Base-by-base conservation (phyloP, 495 filamentous ascomycete species). In the Sphaerosporella brunnea region DNA sequence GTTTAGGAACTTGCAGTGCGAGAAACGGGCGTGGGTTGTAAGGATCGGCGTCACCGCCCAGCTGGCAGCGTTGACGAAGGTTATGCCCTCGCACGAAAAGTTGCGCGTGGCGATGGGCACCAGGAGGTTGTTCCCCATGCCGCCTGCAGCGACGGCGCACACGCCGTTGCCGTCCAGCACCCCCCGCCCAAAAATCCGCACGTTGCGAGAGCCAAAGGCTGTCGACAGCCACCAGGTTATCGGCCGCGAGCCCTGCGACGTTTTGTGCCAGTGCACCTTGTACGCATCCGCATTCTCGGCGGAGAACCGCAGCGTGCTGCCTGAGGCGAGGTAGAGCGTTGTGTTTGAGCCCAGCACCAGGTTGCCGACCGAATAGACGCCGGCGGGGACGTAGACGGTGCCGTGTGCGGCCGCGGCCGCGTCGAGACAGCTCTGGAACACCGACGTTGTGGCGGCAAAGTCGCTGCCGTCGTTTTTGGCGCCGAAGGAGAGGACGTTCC, bases 201-300 rank as follows among this genome's bases (percentile, higher is more conserved):
- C 47, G 26, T 54, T 54, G 11, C 13, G 45, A 16, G 34, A 37
- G 34, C 38, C 38, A 10, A 51, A 51, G 34, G 35, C 52, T 8
- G 52, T 54, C 5, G 41, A n/a, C 9, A 54, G 51, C 52, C 52
- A 54, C 48, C 48, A 51, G 5, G 52, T 54, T 16, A 54, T 46
- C 23, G 51, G 37, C 7, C 52, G 48, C 4, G 41, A 42, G 18
- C 38, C 42, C 25, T 54, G 52, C 5, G 52, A 54, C 32, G 13
- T 34, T 30, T 54, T 54, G 37, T 43, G 21, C 52, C 52, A 54
- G 18, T 54, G 52, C 4, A 36, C 16, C 3, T 16, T 48, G 30
- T 51, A 54, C 1, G 18, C 15, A 13, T 41, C 8, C 5, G 1
- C 20, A 3, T 41, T 5, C 8, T 1, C 18, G 13, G 40, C 23